Evolutionary conservation across 176 grass and related monocot genomes (phyloP).

Genomic region (Ensete glaucum): DNA sequence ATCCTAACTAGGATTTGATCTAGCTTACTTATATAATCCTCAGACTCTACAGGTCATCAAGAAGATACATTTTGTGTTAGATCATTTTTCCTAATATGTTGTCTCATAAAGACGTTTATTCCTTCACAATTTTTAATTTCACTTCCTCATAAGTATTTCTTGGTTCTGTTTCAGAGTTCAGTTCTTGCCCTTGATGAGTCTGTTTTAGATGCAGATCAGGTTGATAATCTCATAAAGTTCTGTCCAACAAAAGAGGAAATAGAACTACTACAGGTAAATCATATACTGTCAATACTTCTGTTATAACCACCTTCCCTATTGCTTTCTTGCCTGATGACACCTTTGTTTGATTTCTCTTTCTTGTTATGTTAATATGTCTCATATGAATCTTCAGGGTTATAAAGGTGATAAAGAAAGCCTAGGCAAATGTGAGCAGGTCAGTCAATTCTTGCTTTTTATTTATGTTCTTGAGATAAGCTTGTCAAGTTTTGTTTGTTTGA

Average conservation of each 20-base stretch:
- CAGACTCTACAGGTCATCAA: not conserved
- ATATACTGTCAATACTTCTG: not conserved
- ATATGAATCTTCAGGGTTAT: conserved; percentile 50
- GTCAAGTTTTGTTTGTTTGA: not conserved
- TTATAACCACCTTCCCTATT: not conserved
- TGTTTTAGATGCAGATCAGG: conserved; percentile 72
- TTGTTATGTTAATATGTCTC: not conserved
- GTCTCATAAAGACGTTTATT: not conserved
- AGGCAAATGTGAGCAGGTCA: conserved; percentile 95
- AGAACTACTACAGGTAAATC: conserved; percentile 76
- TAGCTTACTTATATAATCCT: not conserved
- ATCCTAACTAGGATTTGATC: not conserved
- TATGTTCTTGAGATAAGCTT: not conserved
- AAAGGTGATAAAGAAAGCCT: conserved; percentile 59
- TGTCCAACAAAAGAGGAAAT: conserved; percentile 96
- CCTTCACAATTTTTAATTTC: conserved; percentile 6
- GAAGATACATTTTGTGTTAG: not conserved
- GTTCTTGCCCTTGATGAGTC: conserved; percentile 81
- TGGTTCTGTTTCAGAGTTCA: conserved; percentile 41
- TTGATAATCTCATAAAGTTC: conserved; percentile 88
- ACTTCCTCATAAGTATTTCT: conserved; percentile 2
- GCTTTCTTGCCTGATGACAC: not conserved
- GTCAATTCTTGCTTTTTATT: conserved; percentile 19
- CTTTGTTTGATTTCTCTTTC: conserved; percentile 3
- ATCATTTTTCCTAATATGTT: not conserved